Evolutionary conservation across 331 rosid genomes (phyloP).

Genomic region (Dryas integrifolia): DNA sequence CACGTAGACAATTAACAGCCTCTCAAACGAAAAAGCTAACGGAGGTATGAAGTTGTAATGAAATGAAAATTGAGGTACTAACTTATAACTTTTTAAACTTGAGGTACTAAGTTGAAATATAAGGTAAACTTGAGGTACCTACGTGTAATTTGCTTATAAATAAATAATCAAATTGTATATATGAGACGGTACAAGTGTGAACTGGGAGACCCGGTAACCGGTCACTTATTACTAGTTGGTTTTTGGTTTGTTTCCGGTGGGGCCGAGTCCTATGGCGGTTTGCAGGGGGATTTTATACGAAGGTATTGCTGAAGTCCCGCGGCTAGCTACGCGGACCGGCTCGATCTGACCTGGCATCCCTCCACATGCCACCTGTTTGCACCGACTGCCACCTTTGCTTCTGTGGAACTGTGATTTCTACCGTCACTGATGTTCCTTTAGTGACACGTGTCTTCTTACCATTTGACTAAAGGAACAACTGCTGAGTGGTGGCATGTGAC

Average conservation of each 20-base stretch:
- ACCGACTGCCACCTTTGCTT: background rate
- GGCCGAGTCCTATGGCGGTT: conserved; percentile 28
- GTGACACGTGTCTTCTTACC: conserved; percentile 36
- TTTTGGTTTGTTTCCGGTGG: background rate
- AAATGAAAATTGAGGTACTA: no score
- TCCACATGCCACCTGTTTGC: conserved; percentile 33
- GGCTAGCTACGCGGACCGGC: conserved; percentile 41
- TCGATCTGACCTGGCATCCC: conserved; percentile 35
- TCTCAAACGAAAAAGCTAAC: no score
- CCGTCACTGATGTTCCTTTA: conserved; percentile 15
- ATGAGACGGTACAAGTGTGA: background rate
- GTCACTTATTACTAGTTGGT: background rate
- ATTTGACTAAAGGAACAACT: background rate
- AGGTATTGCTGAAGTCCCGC: conserved; percentile 22
- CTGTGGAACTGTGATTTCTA: conserved; percentile 32
- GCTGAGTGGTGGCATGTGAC: no score
- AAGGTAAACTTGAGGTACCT: no score
- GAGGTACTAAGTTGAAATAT: no score
- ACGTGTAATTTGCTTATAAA: no score
- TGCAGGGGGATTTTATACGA: background rate
- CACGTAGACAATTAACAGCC: no score
- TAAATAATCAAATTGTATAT: background rate
- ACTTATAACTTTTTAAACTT: no score
- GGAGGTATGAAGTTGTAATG: no score
- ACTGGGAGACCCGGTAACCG: conserved; percentile 24